phyloP scores from a whole-genome alignment of 148 eudicot species.

The Tetragonia tetragonoides region DNA sequence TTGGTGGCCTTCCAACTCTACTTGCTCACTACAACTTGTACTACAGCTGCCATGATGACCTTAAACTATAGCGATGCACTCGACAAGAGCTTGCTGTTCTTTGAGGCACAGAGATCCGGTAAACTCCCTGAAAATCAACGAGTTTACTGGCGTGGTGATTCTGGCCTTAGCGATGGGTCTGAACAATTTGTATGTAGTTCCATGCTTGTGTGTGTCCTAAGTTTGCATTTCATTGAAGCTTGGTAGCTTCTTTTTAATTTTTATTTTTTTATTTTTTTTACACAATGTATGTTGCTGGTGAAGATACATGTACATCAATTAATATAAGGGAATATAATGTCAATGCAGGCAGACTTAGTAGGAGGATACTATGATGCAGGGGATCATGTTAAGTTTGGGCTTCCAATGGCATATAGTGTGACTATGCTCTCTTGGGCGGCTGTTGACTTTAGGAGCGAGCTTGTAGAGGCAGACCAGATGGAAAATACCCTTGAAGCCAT shows the following conservation, averaged over 20 bases:
- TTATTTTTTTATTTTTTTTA: no score
- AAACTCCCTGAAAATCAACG: conserved; percentile 49
- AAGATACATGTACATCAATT: no score
- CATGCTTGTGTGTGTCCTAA: background rate
- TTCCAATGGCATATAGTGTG: conserved; percentile 87
- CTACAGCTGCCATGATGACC: conserved; percentile 15
- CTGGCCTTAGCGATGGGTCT: conserved; percentile 70
- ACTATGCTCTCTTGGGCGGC: conserved; percentile 80
- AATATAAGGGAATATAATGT: background rate
- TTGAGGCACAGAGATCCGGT: conserved; percentile 91
- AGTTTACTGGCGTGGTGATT: conserved; percentile 73
- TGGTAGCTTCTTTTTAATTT: background rate
- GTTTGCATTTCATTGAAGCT: background rate
- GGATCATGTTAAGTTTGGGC: conserved; percentile 86
- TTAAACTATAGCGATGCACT: conserved; percentile 71
- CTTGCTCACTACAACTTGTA: conserved; percentile 2
- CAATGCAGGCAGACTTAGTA: conserved; percentile 71
- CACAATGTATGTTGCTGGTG: no score
- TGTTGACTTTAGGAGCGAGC: conserved; percentile 44
- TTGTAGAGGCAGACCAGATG: conserved; percentile 52
- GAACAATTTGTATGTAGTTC: conserved; percentile 45
- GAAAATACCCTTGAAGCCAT: conserved; percentile 61
- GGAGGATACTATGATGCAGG: conserved; percentile 98
- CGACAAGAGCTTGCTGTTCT: conserved; percentile 66
- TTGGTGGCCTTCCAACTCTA: conserved; percentile 10